Base-by-base conservation (phyloP, 116 monocot genomes). In the Papilionanthe hybrid region DNA sequence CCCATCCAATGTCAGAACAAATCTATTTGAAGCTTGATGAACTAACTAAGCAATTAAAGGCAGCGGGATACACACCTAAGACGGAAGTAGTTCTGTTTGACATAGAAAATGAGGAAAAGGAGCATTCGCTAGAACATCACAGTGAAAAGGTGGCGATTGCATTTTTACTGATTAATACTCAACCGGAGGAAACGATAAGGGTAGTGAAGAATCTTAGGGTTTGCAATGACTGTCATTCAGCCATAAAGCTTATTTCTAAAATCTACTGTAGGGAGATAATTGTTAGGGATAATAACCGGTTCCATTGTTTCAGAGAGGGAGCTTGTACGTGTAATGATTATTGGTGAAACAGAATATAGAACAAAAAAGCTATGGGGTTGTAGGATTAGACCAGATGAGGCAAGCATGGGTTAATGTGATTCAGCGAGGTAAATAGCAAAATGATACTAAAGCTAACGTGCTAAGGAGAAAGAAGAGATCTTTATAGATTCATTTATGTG, bases 41-140 rank as follows among this genome's bases (percentile, higher is more conserved):
- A 49, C 78, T 94, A 72, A 90, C 80, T 20, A 90, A 82, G 82
- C 57, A 85, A 71, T 55, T 90, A 55, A 90, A 84, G 79, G 72
- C 76, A 32, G 60, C 78, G 76, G 90, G 87, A 4, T 82, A 87
- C 77, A 73, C 37, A 76, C 90, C 89, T 20, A 85, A 82, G 11
- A 89, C 86, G 30, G 85, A 81, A 17, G 84, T 79, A 7, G 89
- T 89, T 10, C 72, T 89, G 78, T 89, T 89, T 85, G 89, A 89
- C n/a, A 76, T 89, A 79, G 87, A 89, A 78, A 86, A 85, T 13
- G 89, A 89, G 76, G 89, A 89, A 49, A 89, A 87, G 76, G 89
- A 84, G 68, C 77, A 84, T 57, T 78, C 89, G 3, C 75, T 89
- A 48, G 89, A 80, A 32, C 75, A 86, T 76, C 89, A 89, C 30